Percentiles rank a stretch among this genome's conserved stretches.
Evolutionary conservation across 208 protist genomes (phyloP).

Genomic region (Trypanosoma rangeli): DNA sequence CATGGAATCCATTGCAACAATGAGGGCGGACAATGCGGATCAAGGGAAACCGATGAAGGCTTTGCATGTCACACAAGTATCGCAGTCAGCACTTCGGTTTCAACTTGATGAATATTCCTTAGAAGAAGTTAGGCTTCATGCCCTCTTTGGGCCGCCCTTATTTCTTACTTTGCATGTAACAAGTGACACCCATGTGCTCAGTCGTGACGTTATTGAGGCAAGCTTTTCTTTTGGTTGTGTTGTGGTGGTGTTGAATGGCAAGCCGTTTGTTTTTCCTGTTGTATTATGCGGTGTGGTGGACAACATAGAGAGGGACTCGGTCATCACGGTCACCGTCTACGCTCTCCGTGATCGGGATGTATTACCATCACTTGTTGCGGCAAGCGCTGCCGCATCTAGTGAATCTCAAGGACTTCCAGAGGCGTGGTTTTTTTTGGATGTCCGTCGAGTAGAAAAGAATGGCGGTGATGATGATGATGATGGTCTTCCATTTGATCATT

Average conservation of each 20-base stretch:
- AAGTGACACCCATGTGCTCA: slow-evolving; percentile 12
- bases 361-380: slow-evolving; percentile 62
- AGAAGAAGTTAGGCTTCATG: slow-evolving; percentile 54
- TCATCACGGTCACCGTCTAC: slow-evolving; percentile 38
- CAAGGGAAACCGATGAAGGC: slow-evolving; percentile 1
- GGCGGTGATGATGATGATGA: slow-evolving; percentile 6
- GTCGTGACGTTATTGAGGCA: background rate
- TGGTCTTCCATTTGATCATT: background rate
- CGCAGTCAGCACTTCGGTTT: slow-evolving; percentile 30
- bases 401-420: slow-evolving; percentile 31
- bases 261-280: slow-evolving; percentile 53
- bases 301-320: background rate
- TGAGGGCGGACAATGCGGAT: background rate
- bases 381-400: slow-evolving; percentile 32
- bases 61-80: slow-evolving; percentile 35
- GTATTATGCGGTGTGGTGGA: slow-evolving; percentile 37
- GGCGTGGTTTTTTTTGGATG: slow-evolving; percentile 51
- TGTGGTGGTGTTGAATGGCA: slow-evolving; percentile 47
- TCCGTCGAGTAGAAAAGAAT: background rate
- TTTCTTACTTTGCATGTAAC: slow-evolving; percentile 3
- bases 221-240: slow-evolving; percentile 49
- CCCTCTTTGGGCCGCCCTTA: slow-evolving; percentile 68
- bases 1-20: slow-evolving; percentile 5
- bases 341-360: slow-evolving; percentile 69
- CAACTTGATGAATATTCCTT: slow-evolving; percentile 37